Percentiles rank a stretch among this genome's conserved stretches.
Evolutionary conservation across 2,329 filamentous ascomycete species (phyloP).

Genomic region (Claviceps maximensis): DNA sequence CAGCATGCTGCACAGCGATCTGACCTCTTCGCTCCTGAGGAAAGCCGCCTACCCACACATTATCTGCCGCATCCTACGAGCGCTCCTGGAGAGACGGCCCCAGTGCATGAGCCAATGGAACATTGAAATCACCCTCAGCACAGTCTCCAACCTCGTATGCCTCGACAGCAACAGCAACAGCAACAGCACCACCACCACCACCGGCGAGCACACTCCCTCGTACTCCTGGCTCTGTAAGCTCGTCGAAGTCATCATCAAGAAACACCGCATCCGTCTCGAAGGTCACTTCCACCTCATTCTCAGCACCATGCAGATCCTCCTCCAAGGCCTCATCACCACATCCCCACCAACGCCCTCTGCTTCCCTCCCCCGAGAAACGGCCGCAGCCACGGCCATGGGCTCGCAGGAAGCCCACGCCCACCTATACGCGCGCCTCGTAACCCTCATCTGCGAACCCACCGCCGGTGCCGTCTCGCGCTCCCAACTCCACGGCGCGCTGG

Average conservation of each 20-base stretch:
- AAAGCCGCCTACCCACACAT: constrained; percentile 22
- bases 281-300: constrained; percentile 49
- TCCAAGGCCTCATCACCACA: constrained; percentile 35
- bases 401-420: constrained; percentile 32
- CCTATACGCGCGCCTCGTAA: constrained; percentile 41
- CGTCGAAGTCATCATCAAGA: constrained; percentile 42
- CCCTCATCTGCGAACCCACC: constrained; percentile 45
- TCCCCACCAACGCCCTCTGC: constrained; percentile 9
- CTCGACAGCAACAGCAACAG: constrained; percentile 10
- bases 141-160: constrained; percentile 25
- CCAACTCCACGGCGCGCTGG: constrained; percentile 32
- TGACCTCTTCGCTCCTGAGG: constrained; percentile 23
- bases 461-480: constrained; percentile 39
- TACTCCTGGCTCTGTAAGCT: constrained; percentile 39
- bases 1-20: constrained; percentile 26
- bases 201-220: constrained; percentile 17
- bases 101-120: constrained; percentile 44
- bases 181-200: too few species aligned
- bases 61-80: constrained; percentile 27
- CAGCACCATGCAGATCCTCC: constrained; percentile 39
- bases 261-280: constrained; percentile 46
- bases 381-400: constrained; percentile 5
- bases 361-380: neutral
- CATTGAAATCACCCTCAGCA: constrained; percentile 38
- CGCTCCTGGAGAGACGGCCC: constrained; percentile 36